Evolutionary conservation across 495 filamentous ascomycete genomes (phyloP).

Genomic region (Daldinia concentrica): DNA sequence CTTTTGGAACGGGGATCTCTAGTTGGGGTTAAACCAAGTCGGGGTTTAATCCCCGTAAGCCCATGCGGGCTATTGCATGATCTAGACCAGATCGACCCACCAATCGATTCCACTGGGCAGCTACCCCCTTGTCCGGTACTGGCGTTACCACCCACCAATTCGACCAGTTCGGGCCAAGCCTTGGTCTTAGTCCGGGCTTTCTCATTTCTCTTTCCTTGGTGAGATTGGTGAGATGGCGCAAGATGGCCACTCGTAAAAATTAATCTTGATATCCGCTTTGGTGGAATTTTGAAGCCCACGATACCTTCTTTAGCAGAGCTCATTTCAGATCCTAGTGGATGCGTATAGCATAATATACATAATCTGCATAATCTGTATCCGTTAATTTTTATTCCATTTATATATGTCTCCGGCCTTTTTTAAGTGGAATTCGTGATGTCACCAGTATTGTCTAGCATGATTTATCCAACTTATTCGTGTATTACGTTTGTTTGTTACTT

Average conservation of each 20-base stretch:
- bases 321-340: background rate
- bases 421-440: background rate
- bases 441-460: background rate
- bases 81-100: slow-evolving; percentile 38
- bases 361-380: too few species aligned
- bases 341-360: background rate
- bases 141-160: slow-evolving; percentile 1
- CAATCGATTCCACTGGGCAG: slow-evolving; percentile 18
- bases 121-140: slow-evolving; percentile 14
- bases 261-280: background rate
- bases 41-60: slow-evolving; percentile 37
- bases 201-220: background rate
- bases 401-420: background rate
- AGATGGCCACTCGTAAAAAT: background rate
- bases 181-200: background rate
- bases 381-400: background rate
- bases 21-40: slow-evolving; percentile 38
- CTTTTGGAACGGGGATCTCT: slow-evolving; percentile 31
- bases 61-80: slow-evolving; percentile 35
- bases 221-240: background rate
- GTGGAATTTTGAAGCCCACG: background rate
- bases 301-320: background rate
- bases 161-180: slow-evolving; percentile 6
- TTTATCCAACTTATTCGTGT: background rate
- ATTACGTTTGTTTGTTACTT: background rate